Percentiles rank a stretch among this genome's conserved stretches.
phyloP scores from a whole-genome alignment of 1,284 basidiomycete species.

The Anthracocystis walkeri region DNA sequence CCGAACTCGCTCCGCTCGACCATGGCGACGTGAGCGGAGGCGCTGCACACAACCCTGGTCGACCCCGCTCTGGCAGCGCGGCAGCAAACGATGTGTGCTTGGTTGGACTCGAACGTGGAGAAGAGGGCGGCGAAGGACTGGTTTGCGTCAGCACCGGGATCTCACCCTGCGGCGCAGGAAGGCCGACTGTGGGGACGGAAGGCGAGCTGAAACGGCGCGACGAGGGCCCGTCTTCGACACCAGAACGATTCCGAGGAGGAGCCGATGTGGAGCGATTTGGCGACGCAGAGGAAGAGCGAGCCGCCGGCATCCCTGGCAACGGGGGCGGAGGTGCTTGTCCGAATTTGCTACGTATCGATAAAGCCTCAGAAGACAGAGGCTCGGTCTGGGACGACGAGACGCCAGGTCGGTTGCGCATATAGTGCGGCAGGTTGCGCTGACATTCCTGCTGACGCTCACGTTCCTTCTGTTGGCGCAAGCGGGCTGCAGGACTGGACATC shows the following conservation, averaged over 20 bases:
- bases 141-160: constrained; percentile 47
- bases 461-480: constrained; percentile 49
- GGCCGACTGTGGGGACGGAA: constrained; percentile 6
- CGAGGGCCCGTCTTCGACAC: not conserved
- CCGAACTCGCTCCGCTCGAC: constrained; percentile 34
- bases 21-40: constrained; percentile 27
- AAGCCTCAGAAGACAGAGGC: constrained; percentile 36
- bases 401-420: constrained; percentile 35
- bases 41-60: constrained; percentile 16
- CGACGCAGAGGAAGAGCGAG: constrained; percentile 24
- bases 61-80: constrained; percentile 12
- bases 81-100: not conserved
- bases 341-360: constrained; percentile 53
- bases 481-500: constrained; percentile 29
- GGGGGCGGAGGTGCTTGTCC: constrained; percentile 50
- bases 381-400: constrained; percentile 13
- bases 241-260: constrained; percentile 15
- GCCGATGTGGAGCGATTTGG: constrained; percentile 41
- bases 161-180: constrained; percentile 5
- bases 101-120: constrained; percentile 14
- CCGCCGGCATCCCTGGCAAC: constrained; percentile 30
- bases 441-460: constrained; percentile 46
- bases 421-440: constrained; percentile 45
- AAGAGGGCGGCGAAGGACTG: constrained; percentile 40
- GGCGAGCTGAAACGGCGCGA: constrained; percentile 36